phyloP scores from a whole-genome alignment of 2,329 filamentous ascomycete genomes.

The Ophiostoma pallidulum region DNA sequence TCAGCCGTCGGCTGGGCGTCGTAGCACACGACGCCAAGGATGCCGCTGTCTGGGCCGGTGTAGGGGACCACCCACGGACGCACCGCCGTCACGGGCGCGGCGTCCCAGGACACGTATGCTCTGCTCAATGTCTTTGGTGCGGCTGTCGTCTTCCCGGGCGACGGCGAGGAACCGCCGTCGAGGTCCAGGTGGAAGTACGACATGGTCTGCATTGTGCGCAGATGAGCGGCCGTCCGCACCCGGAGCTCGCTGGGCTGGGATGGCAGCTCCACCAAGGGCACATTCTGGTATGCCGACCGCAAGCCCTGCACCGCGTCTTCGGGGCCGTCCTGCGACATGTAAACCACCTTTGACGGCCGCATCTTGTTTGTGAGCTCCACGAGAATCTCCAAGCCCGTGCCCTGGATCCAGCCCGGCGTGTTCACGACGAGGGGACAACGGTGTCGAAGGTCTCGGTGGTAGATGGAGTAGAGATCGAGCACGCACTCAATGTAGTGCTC shows the following conservation, averaged over 20 bases:
- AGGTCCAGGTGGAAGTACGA: slow-evolving; percentile 59
- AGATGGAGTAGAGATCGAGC: slow-evolving; percentile 51
- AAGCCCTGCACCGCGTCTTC: slow-evolving; percentile 47
- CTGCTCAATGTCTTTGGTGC: not conserved
- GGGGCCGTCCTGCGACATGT: slow-evolving; percentile 57
- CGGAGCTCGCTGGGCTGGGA: slow-evolving; percentile 49
- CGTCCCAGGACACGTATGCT: slow-evolving; percentile 34
- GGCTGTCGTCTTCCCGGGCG: not conserved
- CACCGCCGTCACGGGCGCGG: slow-evolving; percentile 44
- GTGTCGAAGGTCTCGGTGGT: slow-evolving; percentile 35
- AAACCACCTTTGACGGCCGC: slow-evolving; percentile 53
- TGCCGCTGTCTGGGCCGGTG: slow-evolving; percentile 36
- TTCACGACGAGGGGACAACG: slow-evolving; percentile 57
- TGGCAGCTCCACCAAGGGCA: slow-evolving; percentile 41
- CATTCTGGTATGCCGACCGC: slow-evolving; percentile 32
- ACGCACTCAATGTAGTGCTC: slow-evolving; percentile 57
- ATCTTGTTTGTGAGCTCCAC: slow-evolving; percentile 44
- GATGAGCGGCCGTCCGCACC: slow-evolving; percentile 52
- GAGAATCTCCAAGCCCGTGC: slow-evolving; percentile 58
- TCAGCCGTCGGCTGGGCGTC: slow-evolving; percentile 51
- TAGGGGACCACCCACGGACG: slow-evolving; percentile 57
- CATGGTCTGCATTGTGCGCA: slow-evolving; percentile 68
- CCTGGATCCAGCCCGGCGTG: slow-evolving; percentile 64
- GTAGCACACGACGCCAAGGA: slow-evolving; percentile 59
- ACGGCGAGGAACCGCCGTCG: not conserved